Evolutionary conservation across 2,329 filamentous ascomycete species (phyloP), one percentile per base, ranked within the genome.

Genomic region (Macrophomina phaseolina): DNA sequence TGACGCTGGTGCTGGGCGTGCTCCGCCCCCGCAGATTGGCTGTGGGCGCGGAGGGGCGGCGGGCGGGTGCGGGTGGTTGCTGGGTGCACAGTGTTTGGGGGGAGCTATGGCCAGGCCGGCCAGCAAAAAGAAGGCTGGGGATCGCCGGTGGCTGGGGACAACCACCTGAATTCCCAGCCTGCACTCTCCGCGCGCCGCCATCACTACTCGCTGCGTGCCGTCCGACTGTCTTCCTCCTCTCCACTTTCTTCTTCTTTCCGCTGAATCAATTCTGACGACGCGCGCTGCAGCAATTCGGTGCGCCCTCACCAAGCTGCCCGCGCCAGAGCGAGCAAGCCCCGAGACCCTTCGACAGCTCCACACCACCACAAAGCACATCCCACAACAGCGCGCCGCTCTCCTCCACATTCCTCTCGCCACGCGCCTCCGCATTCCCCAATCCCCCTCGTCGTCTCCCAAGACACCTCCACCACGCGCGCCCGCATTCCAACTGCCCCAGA

Each of bases 91-190:
- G 63, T 65, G 63, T 65, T 65, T 65, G 2, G 36, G 11, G 8
- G 40, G 40, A 18, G 56, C 56, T 48, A 18, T 40, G 56, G 58
- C 58, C 42, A 38, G 32, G 16, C 32, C 30, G n/a, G 12, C 4
- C 30, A n/a, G 42, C 36, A 36, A 49, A 23, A 18, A 45, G 23
- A 45, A 49, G 58, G 58, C 58, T 62, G 58, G 58, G 56, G 45
- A 62, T 62, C 58, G 32, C 45, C 16, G 38, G 58, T 62, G 58
- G 58, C 58, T 62, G 64, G 64, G 53, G 52, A 38, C 53, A 58
- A 66, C 64, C 64, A 51, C 64, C 64, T n/a, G 30, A 49, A 40
- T 66, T 64, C 60, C 64, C 42, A 51, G 53, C 64, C 42, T 60
- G 53, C 64, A 58, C 46, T 36, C 46, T 36, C 52, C 52, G 52